Conservation (phyloP, 805 yeast species). For the Ogataea sp. region DNA sequence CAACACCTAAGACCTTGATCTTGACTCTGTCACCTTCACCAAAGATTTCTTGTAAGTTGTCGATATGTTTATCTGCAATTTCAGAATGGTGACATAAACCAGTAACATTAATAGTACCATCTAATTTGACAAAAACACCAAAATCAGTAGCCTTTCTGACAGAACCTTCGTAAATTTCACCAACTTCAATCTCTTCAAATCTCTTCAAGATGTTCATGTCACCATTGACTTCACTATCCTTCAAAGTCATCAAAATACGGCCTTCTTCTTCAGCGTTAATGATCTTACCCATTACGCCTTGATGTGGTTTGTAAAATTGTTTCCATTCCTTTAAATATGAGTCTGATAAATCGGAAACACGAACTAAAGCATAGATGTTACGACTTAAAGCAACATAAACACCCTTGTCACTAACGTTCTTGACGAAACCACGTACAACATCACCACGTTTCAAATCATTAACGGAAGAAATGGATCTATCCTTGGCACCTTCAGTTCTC, state of each 20-base stretch:
- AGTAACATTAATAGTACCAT: constrained; percentile 62
- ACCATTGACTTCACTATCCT: constrained; percentile 74
- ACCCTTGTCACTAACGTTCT: constrained; percentile 67
- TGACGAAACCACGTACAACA: constrained; percentile 74
- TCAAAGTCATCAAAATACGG: constrained; percentile 68
- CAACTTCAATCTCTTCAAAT: constrained; percentile 61
- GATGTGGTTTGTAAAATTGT: constrained; percentile 59
- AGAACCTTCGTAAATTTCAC: constrained; percentile 68
- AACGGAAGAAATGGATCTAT: constrained; percentile 38
- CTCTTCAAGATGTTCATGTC: constrained; percentile 47
- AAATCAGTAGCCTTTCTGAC: constrained; percentile 73
- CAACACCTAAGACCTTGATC: constrained; percentile 64
- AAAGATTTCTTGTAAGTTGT: constrained; percentile 57
- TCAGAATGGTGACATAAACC: constrained; percentile 87
- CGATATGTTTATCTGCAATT: constrained; percentile 56
- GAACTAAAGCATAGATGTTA: constrained; percentile 66
- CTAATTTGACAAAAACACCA: constrained; percentile 84
- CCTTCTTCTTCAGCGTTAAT: constrained; percentile 52
- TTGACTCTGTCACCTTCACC: constrained; percentile 88
- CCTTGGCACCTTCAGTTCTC: constrained; percentile 44
- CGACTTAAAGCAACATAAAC: constrained; percentile 71
- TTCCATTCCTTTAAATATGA: constrained; percentile 84
- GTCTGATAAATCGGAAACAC: constrained; percentile 76
- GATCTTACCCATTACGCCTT: constrained; percentile 69
- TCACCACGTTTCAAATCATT: constrained; percentile 60